Percentiles rank a stretch among this genome's conserved stretches.
Evolutionary conservation across 768 basidiomycete species (phyloP).

Genomic region (Pleurotus tuber-regium): DNA sequence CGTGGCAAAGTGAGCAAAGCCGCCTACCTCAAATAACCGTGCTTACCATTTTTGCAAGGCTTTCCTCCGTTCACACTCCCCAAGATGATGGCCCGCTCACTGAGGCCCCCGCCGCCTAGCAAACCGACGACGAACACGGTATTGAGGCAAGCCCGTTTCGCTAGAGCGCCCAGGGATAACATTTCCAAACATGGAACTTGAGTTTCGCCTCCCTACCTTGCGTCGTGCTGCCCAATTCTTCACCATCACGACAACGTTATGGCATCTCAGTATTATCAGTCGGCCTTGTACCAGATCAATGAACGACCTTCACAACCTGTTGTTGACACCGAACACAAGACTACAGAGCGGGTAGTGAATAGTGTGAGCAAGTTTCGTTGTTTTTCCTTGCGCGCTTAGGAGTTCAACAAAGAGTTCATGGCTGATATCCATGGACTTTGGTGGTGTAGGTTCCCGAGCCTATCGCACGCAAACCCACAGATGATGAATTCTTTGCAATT

Average conservation of each 20-base stretch:
- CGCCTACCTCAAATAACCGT: constrained; percentile 5
- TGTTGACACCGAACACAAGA: not conserved
- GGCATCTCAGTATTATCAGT: constrained; percentile 5
- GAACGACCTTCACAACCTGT: not conserved
- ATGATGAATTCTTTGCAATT: constrained; percentile 66
- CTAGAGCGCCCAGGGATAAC: constrained; percentile 10
- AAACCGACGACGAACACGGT: not conserved
- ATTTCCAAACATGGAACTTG: constrained; percentile 11
- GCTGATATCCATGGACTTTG: constrained; percentile 8
- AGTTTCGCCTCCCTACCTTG: not conserved
- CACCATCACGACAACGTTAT: constrained; percentile 6
- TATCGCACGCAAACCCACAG: constrained; percentile 58
- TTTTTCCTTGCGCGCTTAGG: constrained; percentile 1
- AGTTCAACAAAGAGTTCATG: not conserved
- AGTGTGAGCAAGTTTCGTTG: not conserved
- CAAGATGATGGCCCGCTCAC: not conserved
- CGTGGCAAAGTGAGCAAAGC: constrained; percentile 8
- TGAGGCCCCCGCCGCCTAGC: not conserved
- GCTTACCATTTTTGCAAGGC: not conserved
- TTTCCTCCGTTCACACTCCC: not conserved
- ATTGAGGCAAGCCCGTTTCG: not conserved
- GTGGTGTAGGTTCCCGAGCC: constrained; percentile 67
- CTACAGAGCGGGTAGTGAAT: constrained; percentile 3
- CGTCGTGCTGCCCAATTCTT: constrained; percentile 3
- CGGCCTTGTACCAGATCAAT: constrained; percentile 4